phyloP scores from a whole-genome alignment of 78 protist genomes.

The Dictyostelium brefeldianum region DNA sequence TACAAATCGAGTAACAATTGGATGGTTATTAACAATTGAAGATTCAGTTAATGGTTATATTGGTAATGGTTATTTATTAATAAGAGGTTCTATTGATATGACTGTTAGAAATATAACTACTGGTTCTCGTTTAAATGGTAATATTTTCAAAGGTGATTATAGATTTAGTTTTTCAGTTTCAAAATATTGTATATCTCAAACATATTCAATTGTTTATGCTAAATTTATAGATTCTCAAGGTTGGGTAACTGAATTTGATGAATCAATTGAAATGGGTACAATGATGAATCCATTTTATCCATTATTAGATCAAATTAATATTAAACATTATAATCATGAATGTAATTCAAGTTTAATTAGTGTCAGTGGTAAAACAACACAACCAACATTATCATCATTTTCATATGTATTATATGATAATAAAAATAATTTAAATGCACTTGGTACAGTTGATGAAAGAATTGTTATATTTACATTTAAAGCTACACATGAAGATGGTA shows the following conservation, averaged over 20 bases:
- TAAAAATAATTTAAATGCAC: no score
- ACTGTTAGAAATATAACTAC: not conserved
- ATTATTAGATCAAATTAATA: not conserved
- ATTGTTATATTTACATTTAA: not conserved
- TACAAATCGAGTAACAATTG: no score
- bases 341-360: not conserved
- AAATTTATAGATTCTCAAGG: not conserved
- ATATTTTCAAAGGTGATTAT: not conserved
- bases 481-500: not conserved
- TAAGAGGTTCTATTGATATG: not conserved
- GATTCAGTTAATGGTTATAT: not conserved
- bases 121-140: not conserved
- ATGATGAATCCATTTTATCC: not conserved
- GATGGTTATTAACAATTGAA: not conserved
- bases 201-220: not conserved
- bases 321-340: not conserved
- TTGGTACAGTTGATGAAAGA: not conserved
- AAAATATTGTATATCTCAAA: not conserved
- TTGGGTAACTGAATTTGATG: not conserved
- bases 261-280: not conserved
- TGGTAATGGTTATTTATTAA: not conserved
- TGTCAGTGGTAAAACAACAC: not conserved
- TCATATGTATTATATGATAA: no score
- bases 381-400: no score
- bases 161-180: not conserved